phyloP scores from a whole-genome alignment of 495 filamentous ascomycete genomes.

The Penicillium coprophilum region DNA sequence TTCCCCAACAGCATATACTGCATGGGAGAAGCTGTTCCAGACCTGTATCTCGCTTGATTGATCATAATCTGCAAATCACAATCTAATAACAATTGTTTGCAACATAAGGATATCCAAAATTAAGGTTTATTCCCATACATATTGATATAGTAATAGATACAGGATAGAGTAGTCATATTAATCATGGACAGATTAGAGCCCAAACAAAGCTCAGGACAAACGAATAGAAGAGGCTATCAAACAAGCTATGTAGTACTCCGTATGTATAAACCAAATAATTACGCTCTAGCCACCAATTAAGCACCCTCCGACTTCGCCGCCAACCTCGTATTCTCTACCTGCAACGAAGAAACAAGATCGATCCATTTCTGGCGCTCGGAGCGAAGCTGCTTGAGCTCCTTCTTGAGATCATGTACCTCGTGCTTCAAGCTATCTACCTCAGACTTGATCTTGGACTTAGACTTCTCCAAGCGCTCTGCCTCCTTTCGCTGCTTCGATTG shows the following conservation, averaged over 20 bases:
- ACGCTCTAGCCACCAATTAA: background rate
- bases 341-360: slow-evolving; percentile 61
- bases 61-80: background rate
- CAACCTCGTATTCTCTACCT: slow-evolving; percentile 60
- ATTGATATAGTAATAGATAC: background rate
- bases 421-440: slow-evolving; percentile 53
- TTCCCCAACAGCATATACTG: background rate
- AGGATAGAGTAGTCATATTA: background rate
- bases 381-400: slow-evolving; percentile 56
- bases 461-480: slow-evolving; percentile 60
- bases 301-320: slow-evolving; percentile 20
- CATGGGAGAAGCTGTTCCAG: background rate
- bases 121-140: background rate
- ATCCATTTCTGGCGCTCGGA: slow-evolving; percentile 62
- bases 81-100: background rate
- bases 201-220: background rate
- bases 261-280: slow-evolving; percentile 5
- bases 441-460: slow-evolving; percentile 36
- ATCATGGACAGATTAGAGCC: background rate
- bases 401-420: slow-evolving; percentile 54
- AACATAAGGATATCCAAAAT: background rate
- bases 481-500: slow-evolving; percentile 52
- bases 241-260: background rate
- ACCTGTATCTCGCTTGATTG: background rate
- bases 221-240: background rate